phyloP scores from a whole-genome alignment of 2,329 filamentous ascomycete genomes.

The Pseudogymnoascus sp. region DNA sequence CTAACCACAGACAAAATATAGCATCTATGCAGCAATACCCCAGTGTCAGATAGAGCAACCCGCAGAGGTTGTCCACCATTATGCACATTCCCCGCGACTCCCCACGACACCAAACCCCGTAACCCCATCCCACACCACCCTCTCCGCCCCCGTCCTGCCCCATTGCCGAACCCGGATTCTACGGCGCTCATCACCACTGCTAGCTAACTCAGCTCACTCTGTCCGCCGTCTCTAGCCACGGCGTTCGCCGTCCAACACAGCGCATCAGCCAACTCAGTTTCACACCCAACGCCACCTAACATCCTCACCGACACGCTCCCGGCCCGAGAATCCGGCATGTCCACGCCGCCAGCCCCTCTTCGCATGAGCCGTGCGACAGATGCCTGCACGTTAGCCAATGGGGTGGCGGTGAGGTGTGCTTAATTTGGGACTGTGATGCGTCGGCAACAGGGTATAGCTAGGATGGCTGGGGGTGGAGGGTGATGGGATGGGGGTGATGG shows the following conservation, averaged over 20 bases:
- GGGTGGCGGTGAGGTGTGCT: slow-evolving; percentile 1
- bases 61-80: neutral
- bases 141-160: neutral
- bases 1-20: neutral
- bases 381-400: neutral
- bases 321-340: slow-evolving; percentile 5
- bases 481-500: neutral
- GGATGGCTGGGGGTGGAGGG: neutral
- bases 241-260: neutral
- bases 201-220: neutral
- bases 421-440: slow-evolving; percentile 5
- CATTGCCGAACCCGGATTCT: neutral
- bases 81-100: neutral
- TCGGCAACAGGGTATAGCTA: neutral
- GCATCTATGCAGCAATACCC: neutral
- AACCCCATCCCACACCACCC: neutral
- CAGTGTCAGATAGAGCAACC: neutral
- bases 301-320: neutral
- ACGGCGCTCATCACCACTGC: neutral
- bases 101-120: neutral
- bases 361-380: neutral
- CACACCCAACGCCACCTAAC: neutral
- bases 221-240: neutral
- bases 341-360: neutral
- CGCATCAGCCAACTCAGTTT: neutral